These are phyloP conservation scores for Kodamaea jinghongensis DNA, from an alignment of 805 yeast genomes.

Conservation along the genomic window DNA sequence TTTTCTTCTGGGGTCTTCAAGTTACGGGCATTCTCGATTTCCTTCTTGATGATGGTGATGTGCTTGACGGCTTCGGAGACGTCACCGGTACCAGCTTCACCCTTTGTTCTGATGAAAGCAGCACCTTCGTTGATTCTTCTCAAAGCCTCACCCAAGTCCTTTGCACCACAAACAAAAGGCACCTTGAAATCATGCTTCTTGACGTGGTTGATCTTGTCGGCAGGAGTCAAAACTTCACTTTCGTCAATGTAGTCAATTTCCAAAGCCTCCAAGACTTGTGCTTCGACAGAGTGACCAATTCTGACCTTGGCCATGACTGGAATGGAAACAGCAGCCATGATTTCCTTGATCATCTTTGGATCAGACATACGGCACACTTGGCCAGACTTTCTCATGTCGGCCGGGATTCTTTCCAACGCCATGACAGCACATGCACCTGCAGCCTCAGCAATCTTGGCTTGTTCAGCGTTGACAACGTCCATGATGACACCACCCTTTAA, in stretches of 20 bases:
- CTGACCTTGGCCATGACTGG: constrained; percentile 87
- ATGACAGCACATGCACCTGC: constrained; percentile 90
- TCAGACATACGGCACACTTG: constrained; percentile 86
- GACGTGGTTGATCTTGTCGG: constrained; percentile 68
- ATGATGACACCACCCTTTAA: constrained; percentile 73
- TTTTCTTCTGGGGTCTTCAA: constrained; percentile 45
- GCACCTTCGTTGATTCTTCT: constrained; percentile 81
- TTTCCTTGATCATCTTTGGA: constrained; percentile 72
- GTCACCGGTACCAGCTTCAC: constrained; percentile 90
- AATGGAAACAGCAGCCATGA: constrained; percentile 66
- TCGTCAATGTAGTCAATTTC: constrained; percentile 81
- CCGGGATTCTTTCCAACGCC: constrained; percentile 85
- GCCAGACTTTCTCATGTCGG: constrained; percentile 79
- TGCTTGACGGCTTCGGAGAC: constrained; percentile 79
- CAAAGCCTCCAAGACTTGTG: constrained; percentile 69
- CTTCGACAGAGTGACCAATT: constrained; percentile 81
- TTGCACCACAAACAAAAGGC: constrained; percentile 85
- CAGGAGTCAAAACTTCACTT: constrained; percentile 81
- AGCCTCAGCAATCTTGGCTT: constrained; percentile 73
- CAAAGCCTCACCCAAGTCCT: constrained; percentile 76
- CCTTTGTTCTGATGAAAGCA: constrained; percentile 83
- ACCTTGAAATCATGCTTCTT: constrained; percentile 57
- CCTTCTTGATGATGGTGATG: constrained; percentile 56
- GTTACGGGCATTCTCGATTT: constrained; percentile 48
- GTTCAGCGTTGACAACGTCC: constrained; percentile 78